Base-by-base conservation (phyloP, 2,329 filamentous ascomycete species). In the Neonectria hederae region DNA sequence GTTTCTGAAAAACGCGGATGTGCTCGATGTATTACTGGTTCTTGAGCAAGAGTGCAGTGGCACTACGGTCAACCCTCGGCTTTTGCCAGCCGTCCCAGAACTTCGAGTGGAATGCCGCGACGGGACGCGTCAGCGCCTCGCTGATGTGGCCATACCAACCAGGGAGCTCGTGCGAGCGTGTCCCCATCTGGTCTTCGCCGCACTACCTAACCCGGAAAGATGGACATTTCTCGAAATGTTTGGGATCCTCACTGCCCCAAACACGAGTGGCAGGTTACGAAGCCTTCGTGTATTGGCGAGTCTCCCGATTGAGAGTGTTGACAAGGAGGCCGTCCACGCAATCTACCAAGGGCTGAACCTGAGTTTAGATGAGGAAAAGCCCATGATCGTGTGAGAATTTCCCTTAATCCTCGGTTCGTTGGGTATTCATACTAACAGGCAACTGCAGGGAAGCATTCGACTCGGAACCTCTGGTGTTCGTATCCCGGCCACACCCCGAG, bases 111-210 rank as follows among this genome's bases (percentile, higher is more conserved):
- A 48, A 24, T 54, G 53, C 19, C n/a, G 22, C 13, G 46, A 54
- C 6, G 60, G 54, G 26, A 30, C 8, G 8, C 17, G 5, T 38
- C 45, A 30, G 14, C 22, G 28, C 10, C 54, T 63, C 5, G 46
- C 17, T 26, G 38, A 57, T 22, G 6, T 58, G 9, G 63, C 63
- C 9, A 32, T 62, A 19, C 63, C 63, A 30, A 65, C 63, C 28
- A 30, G 19, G 2, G 53, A 30, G 3, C 54, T 65, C 5, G 8
- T 45, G 22, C 58, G 14, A 46, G 48, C 38, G 21, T 65, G 63
- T 24, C 58, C 58, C 3, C 63, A 65, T 65, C 52, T 65, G 22
- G 21, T 38, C 21, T 65, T 62, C 24, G 54, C 54, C 2, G 45
- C 54, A 13, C 22, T 65, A 22, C 46, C 19, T 14, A 13, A 53